Evolutionary conservation across 208 protist species (phyloP).

Genomic region (Kentomonas sorsogonicus): DNA sequence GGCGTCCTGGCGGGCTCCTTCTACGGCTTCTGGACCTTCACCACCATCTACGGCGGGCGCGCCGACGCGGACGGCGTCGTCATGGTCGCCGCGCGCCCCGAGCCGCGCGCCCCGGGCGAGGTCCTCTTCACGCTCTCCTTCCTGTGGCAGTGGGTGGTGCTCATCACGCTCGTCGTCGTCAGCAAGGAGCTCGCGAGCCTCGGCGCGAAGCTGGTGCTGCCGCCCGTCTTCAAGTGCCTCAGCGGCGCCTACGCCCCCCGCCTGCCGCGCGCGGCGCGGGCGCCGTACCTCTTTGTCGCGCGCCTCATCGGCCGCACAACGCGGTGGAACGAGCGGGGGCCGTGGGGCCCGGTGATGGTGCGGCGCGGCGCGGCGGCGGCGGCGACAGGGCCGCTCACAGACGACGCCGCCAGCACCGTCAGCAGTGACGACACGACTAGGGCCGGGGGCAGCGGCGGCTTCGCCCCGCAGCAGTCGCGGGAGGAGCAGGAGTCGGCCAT

Average conservation of each 20-base stretch:
- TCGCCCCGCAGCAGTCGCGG: not conserved
- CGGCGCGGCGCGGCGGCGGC: too few species aligned
- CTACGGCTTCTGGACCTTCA: slow-evolving; percentile 33
- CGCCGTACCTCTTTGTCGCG: slow-evolving; percentile 25
- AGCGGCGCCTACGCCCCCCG: slow-evolving; percentile 17
- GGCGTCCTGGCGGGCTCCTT: slow-evolving; percentile 39
- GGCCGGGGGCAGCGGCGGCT: not conserved
- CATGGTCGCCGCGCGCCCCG: slow-evolving; percentile 14
- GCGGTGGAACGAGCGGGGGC: slow-evolving; percentile 23
- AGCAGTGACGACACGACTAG: not conserved
- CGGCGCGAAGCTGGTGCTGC: slow-evolving; percentile 19
- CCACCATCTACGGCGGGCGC: slow-evolving; percentile 24
- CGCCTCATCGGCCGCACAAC: slow-evolving; percentile 23
- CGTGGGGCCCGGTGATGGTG: too few species aligned
- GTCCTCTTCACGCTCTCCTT: slow-evolving; percentile 28
- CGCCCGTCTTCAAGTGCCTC: slow-evolving; percentile 38
- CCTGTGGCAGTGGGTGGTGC: slow-evolving; percentile 29
- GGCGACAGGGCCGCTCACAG: too few species aligned
- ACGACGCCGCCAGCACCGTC: not conserved
- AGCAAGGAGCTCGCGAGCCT: slow-evolving; percentile 41
- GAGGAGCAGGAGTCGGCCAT: too few species aligned
- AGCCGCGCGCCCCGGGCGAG: slow-evolving; percentile 13
- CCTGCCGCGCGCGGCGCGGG: slow-evolving; percentile 18
- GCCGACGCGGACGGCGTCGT: too few species aligned
- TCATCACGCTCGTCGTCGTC: slow-evolving; percentile 31